Percentiles rank a stretch among this genome's conserved stretches.
These are phyloP conservation scores for Trametes cubensis DNA, from an alignment of 768 basidiomycete genomes.

Conservation along the genomic window DNA sequence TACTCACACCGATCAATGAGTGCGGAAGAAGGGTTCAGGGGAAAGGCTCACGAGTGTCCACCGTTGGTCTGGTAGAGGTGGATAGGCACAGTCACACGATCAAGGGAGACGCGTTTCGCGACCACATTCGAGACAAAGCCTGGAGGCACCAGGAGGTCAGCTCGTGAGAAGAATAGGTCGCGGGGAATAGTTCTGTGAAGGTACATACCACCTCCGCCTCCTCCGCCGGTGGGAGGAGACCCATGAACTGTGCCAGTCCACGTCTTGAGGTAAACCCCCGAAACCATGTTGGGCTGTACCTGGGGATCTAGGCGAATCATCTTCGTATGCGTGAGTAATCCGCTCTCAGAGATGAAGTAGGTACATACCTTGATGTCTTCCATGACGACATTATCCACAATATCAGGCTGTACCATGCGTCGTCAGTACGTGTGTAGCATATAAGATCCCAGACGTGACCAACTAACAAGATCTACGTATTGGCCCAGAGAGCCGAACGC, in stretches of 20 bases:
- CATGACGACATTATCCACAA: conserved; percentile 53
- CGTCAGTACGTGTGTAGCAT: not conserved
- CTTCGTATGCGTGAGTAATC: conserved; percentile 27
- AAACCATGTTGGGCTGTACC: conserved; percentile 59
- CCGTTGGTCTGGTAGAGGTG: conserved; percentile 56
- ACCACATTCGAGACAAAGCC: conserved; percentile 51
- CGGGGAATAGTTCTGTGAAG: too few species aligned
- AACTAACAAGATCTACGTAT: conserved; percentile 50
- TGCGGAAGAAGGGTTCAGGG: not conserved
- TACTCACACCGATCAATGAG: not conserved
- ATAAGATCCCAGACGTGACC: not conserved
- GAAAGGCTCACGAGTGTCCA: conserved; percentile 42
- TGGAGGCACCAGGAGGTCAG: conserved; percentile 19
- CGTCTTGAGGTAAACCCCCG: conserved; percentile 61
- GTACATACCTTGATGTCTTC: conserved; percentile 46
- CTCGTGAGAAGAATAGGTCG: too few species aligned
- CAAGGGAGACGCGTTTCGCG: conserved; percentile 44
- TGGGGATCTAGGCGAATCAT: conserved; percentile 50
- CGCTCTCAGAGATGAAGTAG: not conserved
- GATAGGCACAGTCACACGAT: conserved; percentile 48
- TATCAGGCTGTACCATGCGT: conserved; percentile 44
- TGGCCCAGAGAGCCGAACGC: conserved; percentile 64
- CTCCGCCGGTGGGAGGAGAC: conserved; percentile 56
- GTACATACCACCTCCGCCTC: conserved; percentile 49
- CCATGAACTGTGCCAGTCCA: conserved; percentile 57